Conservation (phyloP, 2,329 filamentous ascomycete species). For the Venturiaceae sp. region DNA sequence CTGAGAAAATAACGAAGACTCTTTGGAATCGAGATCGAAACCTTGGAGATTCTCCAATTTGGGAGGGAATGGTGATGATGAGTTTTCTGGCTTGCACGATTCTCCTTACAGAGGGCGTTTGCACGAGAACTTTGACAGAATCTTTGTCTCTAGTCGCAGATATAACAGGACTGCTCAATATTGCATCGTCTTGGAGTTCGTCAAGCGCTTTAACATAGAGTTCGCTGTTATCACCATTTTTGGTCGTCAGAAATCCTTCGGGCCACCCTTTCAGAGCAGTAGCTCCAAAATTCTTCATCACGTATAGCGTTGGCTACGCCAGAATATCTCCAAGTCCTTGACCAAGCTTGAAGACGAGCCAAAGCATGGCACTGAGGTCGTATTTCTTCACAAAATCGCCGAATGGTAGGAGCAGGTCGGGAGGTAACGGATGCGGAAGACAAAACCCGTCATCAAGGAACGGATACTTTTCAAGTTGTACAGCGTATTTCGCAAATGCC, state of each 20-base stretch:
- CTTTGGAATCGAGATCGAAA: conserved; percentile 26
- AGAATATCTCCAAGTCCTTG: conserved; percentile 37
- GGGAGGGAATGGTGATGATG: no score
- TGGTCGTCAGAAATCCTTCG: no score
- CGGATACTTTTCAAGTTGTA: conserved; percentile 21
- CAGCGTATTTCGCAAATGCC: conserved; percentile 16
- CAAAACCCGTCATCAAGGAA: conserved; percentile 31
- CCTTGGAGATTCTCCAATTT: conserved; percentile 22
- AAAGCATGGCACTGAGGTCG: conserved; percentile 31
- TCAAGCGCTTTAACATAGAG: no score
- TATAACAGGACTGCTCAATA: no score
- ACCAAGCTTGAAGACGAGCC: conserved; percentile 29
- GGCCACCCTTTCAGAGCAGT: conserved; percentile 14
- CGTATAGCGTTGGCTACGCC: conserved; percentile 32
- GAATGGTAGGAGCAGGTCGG: conserved; percentile 38
- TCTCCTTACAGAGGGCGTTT: no score
- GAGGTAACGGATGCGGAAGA: conserved; percentile 32
- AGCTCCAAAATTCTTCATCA: no score
- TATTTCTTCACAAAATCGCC: conserved; percentile 40
- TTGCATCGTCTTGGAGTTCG: no score
- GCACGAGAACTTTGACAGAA: no score
- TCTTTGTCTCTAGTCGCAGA: no score
- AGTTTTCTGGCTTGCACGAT: no score
- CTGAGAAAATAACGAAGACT: conserved; percentile 27
- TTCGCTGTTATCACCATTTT: no score